Base-by-base conservation (phyloP, 2,329 filamentous ascomycete species). In the Phaeosphaeria sp. region DNA sequence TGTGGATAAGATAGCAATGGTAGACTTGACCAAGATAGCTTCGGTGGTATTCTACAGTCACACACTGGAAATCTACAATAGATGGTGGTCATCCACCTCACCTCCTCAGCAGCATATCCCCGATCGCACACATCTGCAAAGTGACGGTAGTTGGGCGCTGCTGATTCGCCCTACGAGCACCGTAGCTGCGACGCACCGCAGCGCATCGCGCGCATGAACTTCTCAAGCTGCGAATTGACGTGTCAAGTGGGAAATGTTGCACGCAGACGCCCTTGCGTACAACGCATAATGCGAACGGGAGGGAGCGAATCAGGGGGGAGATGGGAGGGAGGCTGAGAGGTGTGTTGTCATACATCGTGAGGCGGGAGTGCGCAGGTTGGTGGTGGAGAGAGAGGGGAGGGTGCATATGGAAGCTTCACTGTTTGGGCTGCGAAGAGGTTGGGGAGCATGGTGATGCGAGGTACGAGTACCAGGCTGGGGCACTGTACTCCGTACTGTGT, bases 141-240 rank as follows among this genome's bases (percentile, higher is more conserved):
- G 30, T 36, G 30, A 36, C 15, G 30, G 13, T 25, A 7, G 44
- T 17, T 25, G 44, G 44, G 21, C 27, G 22, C 2, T 46, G 44
- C 22, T 53, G 55, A 51, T 39, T 54, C 27, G 42, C 9, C 22
- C 43, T 36, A 43, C n/a, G n/a, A n/a, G n/a, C n/a, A n/a, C n/a
- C n/a, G n/a, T n/a, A n/a, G n/a, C n/a, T 43, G 33, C n/a, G 40
- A 20, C 51, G 46, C 30, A 36, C 21, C 30, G 3, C 56, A 48
- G 56, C 56, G 56, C 52, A 39, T 59, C 49, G 56, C 53, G 54
- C 61, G 71, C 71, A 72, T 74, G 72, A 74, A 74, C 71, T 59
- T 61, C 30, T 6, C 30, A 13, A 13, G 30, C 30, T 36, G 30
- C 30, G 30, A 51, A 66, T 67, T 73, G 71, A 74, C 72, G 72